Evolutionary conservation across 225 moss, liverwort and hornwort species (phyloP), one percentile per base, ranked within the genome.

Genomic region (Marchantia paleacea): DNA sequence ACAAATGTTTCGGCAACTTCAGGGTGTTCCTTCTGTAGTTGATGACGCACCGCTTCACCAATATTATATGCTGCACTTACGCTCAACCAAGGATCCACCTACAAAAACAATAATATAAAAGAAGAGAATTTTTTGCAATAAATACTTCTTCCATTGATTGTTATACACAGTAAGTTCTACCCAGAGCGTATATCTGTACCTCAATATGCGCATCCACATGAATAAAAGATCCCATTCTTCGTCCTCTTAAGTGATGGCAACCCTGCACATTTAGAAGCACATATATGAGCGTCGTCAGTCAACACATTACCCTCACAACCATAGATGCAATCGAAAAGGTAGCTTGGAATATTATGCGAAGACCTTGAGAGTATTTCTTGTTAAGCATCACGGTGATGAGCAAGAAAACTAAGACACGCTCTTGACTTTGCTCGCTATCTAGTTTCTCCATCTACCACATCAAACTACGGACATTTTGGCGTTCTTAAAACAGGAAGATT

Each of bases 41-140:
- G 86, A 58, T 86, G 93, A 77, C 89, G 89, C 71, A 95, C 95
- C 86, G 93, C 93, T 86, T 93, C 93, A 72, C 92, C 92, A 69
- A 97, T 95, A 75, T 93, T 91, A 84, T 97, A 95, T 5, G 97
- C 95, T 80, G 97, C 95, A 91, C 97, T 97, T 69, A 97, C 90
- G 81, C 97, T 95, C 69, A 97, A 87, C 95, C 93, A 95, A 84
- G 97, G 95, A 89, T 97, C 88, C 75, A 97, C 97, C 97, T 97
- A 90, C 73, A 78, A 60, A 79, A 82, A 75, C 3, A 39, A 39
- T 39, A 39, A 39, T 39, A 39, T 5, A 39, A 39, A 39, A 39
- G 39, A 39, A 39, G 39, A 5, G 39, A 2, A 39, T 2, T 39
- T 39, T 2, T 2, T 39, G 3, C 39, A 39, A 39, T 39, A 39